Percentiles rank a stretch among this genome's conserved stretches.
phyloP scores from a whole-genome alignment of 164 flowering plant genomes.

The Liriodendron chinense region DNA sequence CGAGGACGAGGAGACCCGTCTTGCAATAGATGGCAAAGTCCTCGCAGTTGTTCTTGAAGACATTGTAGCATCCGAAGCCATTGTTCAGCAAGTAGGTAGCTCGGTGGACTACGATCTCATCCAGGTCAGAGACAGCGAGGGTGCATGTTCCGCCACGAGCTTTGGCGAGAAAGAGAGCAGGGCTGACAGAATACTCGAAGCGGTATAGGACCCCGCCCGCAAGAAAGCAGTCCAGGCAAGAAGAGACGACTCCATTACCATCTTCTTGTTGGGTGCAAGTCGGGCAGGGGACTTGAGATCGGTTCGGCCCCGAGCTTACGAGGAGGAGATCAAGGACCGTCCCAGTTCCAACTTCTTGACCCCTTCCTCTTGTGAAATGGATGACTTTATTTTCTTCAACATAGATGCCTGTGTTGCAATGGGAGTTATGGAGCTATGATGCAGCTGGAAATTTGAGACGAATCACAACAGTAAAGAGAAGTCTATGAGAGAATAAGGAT shows the following conservation, averaged over 20 bases:
- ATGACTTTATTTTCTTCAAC: constrained; percentile 76
- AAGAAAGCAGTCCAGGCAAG: constrained; percentile 46
- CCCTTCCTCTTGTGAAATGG: constrained; percentile 80
- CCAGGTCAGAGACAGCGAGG: constrained; percentile 35
- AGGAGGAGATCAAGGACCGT: constrained; percentile 69
- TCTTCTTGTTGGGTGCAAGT: constrained; percentile 44
- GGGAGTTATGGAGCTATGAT: no score
- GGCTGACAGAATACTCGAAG: constrained; percentile 36
- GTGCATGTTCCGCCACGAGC: constrained; percentile 48
- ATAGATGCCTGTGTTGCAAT: constrained; percentile 77
- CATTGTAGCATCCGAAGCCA: constrained; percentile 43
- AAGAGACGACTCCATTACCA: constrained; percentile 38
- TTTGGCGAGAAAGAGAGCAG: constrained; percentile 32
- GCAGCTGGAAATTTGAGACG: no score
- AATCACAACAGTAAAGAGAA: no score
- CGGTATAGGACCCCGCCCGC: constrained; percentile 36
- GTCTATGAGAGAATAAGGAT: no score
- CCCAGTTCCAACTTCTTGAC: constrained; percentile 87
- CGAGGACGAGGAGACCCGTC: constrained; percentile 31
- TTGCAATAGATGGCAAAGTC: constrained; percentile 50
- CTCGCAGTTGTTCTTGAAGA: constrained; percentile 46
- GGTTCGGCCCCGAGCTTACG: constrained; percentile 35
- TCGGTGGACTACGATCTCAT: constrained; percentile 29
- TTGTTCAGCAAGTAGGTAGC: constrained; percentile 34
- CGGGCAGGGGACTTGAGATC: constrained; percentile 24